Conservation (phyloP, 2,329 filamentous ascomycete genomes). For the Achaetomium macrosporum region DNA sequence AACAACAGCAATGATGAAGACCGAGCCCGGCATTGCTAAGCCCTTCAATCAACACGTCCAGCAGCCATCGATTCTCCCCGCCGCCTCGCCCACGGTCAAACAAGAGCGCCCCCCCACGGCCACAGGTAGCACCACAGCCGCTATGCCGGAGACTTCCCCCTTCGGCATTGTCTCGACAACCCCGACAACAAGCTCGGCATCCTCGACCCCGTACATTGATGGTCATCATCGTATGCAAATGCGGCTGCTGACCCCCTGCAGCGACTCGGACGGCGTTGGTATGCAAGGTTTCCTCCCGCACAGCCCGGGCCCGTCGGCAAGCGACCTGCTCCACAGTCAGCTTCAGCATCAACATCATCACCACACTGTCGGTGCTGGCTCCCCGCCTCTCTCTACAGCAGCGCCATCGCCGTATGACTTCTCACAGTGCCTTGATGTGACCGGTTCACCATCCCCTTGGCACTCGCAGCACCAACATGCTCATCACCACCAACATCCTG, state of each 20-base stretch:
- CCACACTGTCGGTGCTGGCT: conserved; percentile 1
- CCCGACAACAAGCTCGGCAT: conserved; percentile 17
- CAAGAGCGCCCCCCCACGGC: conserved; percentile 4
- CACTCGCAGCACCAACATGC: conserved; percentile 13
- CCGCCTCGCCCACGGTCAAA: conserved; percentile 10
- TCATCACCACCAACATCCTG: not conserved
- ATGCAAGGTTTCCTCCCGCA: conserved; percentile 29
- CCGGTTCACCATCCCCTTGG: conserved; percentile 22
- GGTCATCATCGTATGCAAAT: conserved; percentile 28
- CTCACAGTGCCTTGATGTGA: conserved; percentile 24
- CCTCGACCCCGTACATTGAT: conserved; percentile 30
- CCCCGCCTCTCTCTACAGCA: conserved; percentile 28
- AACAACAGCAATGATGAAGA: conserved; percentile 5
- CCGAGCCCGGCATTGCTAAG: conserved; percentile 6
- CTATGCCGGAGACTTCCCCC: conserved; percentile 4
- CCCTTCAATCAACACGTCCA: conserved; percentile 1
- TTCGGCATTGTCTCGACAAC: conserved; percentile 5
- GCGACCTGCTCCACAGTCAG: conserved; percentile 27
- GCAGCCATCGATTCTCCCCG: not conserved
- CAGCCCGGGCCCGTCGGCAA: conserved; percentile 25
- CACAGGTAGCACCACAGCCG: not conserved
- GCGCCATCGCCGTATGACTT: conserved; percentile 28
- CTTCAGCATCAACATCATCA: not conserved
- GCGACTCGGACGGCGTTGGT: conserved; percentile 39
- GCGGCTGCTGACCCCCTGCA: conserved; percentile 49